Evolutionary conservation across 2,329 filamentous ascomycete species (phyloP).

Genomic region (Karstenula rhodostoma): DNA sequence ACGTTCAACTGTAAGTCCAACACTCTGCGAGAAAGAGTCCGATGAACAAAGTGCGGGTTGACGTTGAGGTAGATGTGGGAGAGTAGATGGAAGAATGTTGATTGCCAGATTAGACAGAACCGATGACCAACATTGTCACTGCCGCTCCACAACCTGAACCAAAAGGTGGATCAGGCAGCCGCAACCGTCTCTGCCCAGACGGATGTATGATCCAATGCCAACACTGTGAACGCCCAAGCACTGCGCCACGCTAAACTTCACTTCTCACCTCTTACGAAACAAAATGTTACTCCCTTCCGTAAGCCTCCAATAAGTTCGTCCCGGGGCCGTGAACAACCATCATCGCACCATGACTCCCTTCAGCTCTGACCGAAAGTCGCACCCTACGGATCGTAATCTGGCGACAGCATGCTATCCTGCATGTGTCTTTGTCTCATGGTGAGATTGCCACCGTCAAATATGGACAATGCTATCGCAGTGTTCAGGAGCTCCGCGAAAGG

Average conservation of each 20-base stretch:
- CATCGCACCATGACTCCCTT: neutral
- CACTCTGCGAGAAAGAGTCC: neutral
- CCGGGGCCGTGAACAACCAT: neutral
- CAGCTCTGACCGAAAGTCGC: neutral
- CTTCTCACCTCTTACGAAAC: no score
- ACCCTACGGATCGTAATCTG: neutral
- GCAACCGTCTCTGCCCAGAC: neutral
- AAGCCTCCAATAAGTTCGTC: neutral
- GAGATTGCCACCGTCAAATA: neutral
- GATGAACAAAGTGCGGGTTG: neutral
- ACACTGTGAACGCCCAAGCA: no score
- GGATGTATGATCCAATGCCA: neutral
- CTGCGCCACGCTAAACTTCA: no score
- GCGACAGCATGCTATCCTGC: neutral
- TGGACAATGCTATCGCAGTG: neutral
- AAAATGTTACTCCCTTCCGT: neutral
- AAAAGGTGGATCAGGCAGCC: neutral
- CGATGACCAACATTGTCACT: neutral
- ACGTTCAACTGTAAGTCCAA: neutral
- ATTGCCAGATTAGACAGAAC: neutral
- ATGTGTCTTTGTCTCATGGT: neutral
- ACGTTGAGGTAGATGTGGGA: neutral
- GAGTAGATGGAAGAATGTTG: neutral
- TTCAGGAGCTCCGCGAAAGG: neutral
- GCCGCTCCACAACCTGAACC: neutral